phyloP scores from a whole-genome alignment of 1,284 basidiomycete species.

The Moniliophthora roreri region DNA sequence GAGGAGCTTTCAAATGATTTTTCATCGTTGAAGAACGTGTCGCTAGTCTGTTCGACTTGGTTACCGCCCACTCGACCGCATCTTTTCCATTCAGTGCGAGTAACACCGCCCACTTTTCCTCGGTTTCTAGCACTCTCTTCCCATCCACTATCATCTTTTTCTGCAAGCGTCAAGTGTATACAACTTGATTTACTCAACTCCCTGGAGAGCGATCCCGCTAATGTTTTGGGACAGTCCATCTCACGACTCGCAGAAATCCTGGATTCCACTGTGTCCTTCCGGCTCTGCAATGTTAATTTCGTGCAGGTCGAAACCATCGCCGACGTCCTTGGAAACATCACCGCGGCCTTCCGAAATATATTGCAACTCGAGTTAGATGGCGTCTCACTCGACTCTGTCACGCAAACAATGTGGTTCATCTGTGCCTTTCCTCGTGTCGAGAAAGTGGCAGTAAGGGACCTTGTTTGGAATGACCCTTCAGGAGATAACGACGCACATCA shows the following conservation, averaged over 20 bases:
- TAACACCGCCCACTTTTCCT: background rate
- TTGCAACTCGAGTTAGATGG: background rate
- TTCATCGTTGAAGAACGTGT: background rate
- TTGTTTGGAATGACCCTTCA: conserved; percentile 10
- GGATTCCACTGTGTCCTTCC: background rate
- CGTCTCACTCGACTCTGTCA: conserved; percentile 7
- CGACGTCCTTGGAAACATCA: background rate
- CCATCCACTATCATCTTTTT: conserved; percentile 4
- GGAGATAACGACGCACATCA: background rate
- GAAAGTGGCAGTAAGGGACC: background rate
- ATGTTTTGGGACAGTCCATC: background rate
- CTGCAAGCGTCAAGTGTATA: background rate
- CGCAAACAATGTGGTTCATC: conserved; percentile 7
- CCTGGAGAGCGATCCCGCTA: background rate
- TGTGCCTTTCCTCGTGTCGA: conserved; percentile 5
- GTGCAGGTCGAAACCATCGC: background rate
- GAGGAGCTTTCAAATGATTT: background rate
- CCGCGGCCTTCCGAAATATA: conserved; percentile 1
- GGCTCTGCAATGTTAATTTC: conserved; percentile 2
- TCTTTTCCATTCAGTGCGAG: background rate
- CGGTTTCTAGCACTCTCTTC: background rate
- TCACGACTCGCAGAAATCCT: background rate
- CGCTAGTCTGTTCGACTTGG: conserved; percentile 8
- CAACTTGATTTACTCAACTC: background rate
- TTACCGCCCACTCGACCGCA: conserved; percentile 5